phyloP scores from a whole-genome alignment of 768 basidiomycete species.

The Leccinum longicurvipes region DNA sequence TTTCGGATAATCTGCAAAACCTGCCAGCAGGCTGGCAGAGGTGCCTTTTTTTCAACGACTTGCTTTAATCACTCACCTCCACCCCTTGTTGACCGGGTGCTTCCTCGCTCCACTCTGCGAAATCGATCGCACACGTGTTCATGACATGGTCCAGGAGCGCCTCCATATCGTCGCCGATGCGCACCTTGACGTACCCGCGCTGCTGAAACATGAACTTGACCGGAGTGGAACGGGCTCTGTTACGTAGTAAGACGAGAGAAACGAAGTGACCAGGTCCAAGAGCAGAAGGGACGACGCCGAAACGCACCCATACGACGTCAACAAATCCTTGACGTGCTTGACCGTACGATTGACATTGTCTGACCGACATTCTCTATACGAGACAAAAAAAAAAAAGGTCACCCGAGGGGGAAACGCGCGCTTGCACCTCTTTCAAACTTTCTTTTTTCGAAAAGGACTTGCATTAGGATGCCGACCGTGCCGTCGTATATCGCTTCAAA shows the following conservation, averaged over 20 bases:
- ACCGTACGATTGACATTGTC: conserved; percentile 64
- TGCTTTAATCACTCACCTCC: too few relatives aligned
- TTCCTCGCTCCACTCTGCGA: conserved; percentile 37
- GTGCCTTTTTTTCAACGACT: too few relatives aligned
- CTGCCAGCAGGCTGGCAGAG: too few relatives aligned
- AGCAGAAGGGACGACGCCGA: neutral
- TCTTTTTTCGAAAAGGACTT: conserved; percentile 23
- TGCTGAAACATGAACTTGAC: conserved; percentile 65
- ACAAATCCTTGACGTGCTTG: conserved; percentile 50
- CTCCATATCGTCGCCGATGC: conserved; percentile 34
- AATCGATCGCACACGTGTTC: conserved; percentile 43
- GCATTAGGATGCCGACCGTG: conserved; percentile 64
- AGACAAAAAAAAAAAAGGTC: neutral
- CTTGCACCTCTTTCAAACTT: neutral
- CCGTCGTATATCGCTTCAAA: conserved; percentile 63
- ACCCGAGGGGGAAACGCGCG: neutral
- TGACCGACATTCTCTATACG: conserved; percentile 53
- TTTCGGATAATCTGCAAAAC: too few relatives aligned
- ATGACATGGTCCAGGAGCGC: conserved; percentile 40
- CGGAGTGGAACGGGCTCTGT: conserved; percentile 57
- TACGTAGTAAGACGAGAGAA: too few relatives aligned
- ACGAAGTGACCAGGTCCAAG: neutral
- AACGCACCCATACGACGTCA: conserved; percentile 45
- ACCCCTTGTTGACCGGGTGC: conserved; percentile 28
- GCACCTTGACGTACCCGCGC: conserved; percentile 49